Percentiles rank a stretch among this genome's conserved stretches.
These are phyloP conservation scores for Fusarium equiseti DNA, from an alignment of 2,329 filamentous ascomycete genomes.

Conservation along the genomic window DNA sequence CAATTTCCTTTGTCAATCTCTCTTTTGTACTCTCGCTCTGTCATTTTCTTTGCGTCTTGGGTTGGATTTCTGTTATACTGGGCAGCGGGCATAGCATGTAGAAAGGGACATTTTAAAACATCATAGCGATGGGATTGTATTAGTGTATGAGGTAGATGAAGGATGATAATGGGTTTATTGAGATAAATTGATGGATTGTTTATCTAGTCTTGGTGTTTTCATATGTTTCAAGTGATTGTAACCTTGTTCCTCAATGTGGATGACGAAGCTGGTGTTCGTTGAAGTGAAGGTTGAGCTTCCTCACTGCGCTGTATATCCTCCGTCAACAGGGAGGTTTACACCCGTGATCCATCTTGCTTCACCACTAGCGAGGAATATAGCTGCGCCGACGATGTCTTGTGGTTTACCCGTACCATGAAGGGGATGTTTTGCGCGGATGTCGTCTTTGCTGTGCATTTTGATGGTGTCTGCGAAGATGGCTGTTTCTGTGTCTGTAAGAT, in stretches of 20 bases:
- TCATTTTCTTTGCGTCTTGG: conserved; percentile 19
- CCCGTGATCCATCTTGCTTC: conserved; percentile 59
- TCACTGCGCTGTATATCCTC: conserved; percentile 53
- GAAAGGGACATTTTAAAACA: conserved; percentile 13
- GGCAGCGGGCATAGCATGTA: conserved; percentile 21
- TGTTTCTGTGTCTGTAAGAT: conserved; percentile 43
- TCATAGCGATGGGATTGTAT: conserved; percentile 36
- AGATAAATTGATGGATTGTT: conserved; percentile 18
- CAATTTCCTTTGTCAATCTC: conserved; percentile 13
- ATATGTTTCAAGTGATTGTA: not conserved
- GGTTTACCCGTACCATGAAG: conserved; percentile 48
- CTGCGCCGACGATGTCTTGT: conserved; percentile 49
- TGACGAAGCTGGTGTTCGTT: too few relatives aligned
- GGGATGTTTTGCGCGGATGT: conserved; percentile 41
- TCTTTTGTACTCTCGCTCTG: conserved; percentile 10
- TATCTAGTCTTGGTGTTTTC: not conserved
- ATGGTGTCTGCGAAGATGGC: conserved; percentile 47
- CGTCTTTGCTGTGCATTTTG: conserved; percentile 24
- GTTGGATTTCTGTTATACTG: not conserved
- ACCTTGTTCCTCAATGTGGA: too few relatives aligned
- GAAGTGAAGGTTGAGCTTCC: too few relatives aligned
- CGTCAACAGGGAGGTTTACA: conserved; percentile 54
- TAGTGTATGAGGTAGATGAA: conserved; percentile 3
- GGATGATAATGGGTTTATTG: conserved; percentile 8
- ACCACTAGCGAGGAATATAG: conserved; percentile 54